These are phyloP conservation scores for Climacium dendroides DNA, from an alignment of 225 moss, liverwort and hornwort genomes.

Conservation along the genomic window DNA sequence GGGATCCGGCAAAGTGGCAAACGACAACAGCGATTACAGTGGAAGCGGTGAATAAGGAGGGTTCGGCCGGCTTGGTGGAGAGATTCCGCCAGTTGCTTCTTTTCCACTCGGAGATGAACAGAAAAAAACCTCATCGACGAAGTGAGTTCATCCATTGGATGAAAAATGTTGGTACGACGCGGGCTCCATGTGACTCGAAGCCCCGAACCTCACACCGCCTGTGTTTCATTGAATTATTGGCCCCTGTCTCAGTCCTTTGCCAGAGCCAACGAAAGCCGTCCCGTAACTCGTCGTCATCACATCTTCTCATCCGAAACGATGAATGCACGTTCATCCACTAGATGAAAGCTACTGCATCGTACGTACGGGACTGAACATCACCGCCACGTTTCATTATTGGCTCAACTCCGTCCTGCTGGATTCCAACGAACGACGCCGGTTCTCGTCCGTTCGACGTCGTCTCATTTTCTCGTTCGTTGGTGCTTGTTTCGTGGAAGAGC, in stretches of 20 bases:
- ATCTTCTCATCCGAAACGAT: not conserved
- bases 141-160: fast-evolving
- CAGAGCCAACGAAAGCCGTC: not conserved
- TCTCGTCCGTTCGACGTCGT: not conserved
- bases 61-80: slow-evolving; percentile 12
- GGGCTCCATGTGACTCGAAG: not conserved
- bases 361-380: not conserved
- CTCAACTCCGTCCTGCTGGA: not conserved
- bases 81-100: slow-evolving; percentile 22
- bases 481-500: not conserved
- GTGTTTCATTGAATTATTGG: not conserved
- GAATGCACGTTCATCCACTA: fast-evolving
- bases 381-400: not conserved
- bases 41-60: slow-evolving; percentile 15
- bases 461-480: not conserved
- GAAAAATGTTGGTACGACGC: not conserved
- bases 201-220: not conserved
- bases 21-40: slow-evolving; percentile 8
- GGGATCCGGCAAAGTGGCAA: slow-evolving; percentile 14
- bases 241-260: not conserved
- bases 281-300: not conserved
- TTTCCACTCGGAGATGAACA: not conserved
- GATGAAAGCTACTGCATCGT: not conserved
- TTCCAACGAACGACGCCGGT: not conserved
- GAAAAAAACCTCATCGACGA: not conserved